phyloP scores from a whole-genome alignment of 768 basidiomycete genomes.

The Pleurotus eryngii region DNA sequence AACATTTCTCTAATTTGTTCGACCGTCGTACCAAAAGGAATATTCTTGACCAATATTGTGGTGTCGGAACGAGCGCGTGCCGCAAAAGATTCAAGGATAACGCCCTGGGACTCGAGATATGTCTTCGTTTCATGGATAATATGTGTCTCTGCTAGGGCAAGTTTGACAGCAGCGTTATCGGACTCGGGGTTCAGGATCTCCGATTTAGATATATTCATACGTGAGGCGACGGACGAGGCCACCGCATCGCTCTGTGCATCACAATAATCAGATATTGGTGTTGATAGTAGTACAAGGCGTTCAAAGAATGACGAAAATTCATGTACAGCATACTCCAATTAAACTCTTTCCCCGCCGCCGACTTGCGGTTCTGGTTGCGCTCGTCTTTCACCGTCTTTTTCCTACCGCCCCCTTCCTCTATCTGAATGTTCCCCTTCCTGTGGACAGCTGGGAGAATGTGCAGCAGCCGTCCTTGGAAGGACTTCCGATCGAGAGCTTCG shows the following conservation, averaged over 20 bases:
- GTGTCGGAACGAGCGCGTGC: slow-evolving; percentile 65
- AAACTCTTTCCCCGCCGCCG: slow-evolving; percentile 71
- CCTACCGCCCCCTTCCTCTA: slow-evolving; percentile 38
- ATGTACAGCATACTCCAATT: slow-evolving; percentile 95
- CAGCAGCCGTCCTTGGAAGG: slow-evolving; percentile 88
- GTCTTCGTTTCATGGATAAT: slow-evolving; percentile 93
- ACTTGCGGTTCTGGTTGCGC: slow-evolving; percentile 60
- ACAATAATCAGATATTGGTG: slow-evolving; percentile 13
- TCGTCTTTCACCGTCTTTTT: slow-evolving; percentile 59
- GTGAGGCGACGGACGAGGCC: slow-evolving; percentile 81
- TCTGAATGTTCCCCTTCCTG: slow-evolving; percentile 44
- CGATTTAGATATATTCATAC: slow-evolving; percentile 84
- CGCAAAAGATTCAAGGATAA: slow-evolving; percentile 57
- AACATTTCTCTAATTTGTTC: slow-evolving; percentile 81
- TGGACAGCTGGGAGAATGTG: slow-evolving; percentile 88
- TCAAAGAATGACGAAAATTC: slow-evolving; percentile 69
- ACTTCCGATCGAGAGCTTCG: slow-evolving; percentile 71
- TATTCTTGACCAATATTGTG: slow-evolving; percentile 91
- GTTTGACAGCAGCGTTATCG: slow-evolving; percentile 83
- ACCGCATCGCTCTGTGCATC: slow-evolving; percentile 83
- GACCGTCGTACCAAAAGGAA: slow-evolving; percentile 83
- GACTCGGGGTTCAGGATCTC: slow-evolving; percentile 83
- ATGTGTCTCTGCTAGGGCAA: slow-evolving; percentile 94
- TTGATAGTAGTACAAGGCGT: slow-evolving; percentile 9
- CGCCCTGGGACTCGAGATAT: slow-evolving; percentile 79